A percentile compares a stretch with the other conserved stretches of the same genome.
Evolutionary conservation across 805 yeast genomes (phyloP).

Genomic region (Monosporozyma solicola): DNA sequence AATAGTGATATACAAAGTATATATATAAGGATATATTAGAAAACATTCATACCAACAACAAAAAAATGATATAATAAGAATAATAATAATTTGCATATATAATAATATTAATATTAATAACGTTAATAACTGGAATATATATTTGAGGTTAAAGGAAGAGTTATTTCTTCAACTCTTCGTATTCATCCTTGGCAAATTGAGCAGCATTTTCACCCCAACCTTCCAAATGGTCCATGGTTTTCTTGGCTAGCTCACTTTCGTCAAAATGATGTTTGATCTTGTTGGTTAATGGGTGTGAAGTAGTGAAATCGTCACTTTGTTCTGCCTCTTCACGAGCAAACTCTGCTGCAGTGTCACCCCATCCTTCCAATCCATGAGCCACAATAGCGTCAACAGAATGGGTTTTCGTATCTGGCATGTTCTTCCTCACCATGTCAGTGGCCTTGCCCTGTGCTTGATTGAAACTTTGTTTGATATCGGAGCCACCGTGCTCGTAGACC

Average conservation of each 20-base stretch:
- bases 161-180: conserved; percentile 29
- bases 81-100: not conserved
- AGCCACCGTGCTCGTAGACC: not conserved
- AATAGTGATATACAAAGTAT: not conserved
- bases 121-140: not conserved
- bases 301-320: conserved; percentile 6
- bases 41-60: not conserved
- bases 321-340: conserved; percentile 32
- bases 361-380: conserved; percentile 33
- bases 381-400: conserved; percentile 27
- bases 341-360: conserved; percentile 39
- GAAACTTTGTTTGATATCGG: not conserved
- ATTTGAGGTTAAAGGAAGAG: too few relatives aligned
- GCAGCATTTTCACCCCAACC: conserved; percentile 43
- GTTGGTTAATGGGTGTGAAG: not conserved
- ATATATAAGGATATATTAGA: not conserved
- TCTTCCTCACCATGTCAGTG: not conserved
- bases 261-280: conserved; percentile 2
- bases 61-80: too few relatives aligned
- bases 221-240: conserved; percentile 31
- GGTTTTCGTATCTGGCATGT: not conserved
- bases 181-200: conserved; percentile 36
- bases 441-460: not conserved
- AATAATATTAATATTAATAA: not conserved
- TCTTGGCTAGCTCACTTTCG: conserved; percentile 24